Evolutionary conservation across 371 early-diverging fungal species (phyloP), one percentile per base, ranked within the genome.

Genomic region (Umbelopsis sp.): DNA sequence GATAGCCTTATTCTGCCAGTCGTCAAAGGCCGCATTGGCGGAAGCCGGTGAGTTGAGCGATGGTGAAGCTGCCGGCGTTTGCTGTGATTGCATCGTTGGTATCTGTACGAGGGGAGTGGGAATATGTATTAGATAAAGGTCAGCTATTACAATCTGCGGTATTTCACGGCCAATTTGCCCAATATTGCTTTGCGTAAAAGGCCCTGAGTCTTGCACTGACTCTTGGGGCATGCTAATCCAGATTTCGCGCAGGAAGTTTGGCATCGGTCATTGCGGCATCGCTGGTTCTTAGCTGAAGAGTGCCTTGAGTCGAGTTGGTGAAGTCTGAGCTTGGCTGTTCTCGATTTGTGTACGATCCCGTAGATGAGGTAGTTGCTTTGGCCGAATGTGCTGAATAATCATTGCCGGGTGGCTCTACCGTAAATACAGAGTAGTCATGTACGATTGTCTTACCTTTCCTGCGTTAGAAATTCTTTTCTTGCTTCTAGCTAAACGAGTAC

Each of bases 1-100:
- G 18, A 94, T 75, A 0, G 92, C 93, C 51, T 90, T 89, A 70
- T 93, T 90, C 72, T 93, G 93, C 97, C 97, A 96, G 44, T 93
- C 91, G 22, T 90, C 92, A 70, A 93, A 87, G 12, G 41, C n/a
- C 87, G 78, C 71, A 88, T 85, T 25, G 80, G 80, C 8, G 90
- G 75, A 46, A 25, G 72, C 44, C 6, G 73, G 64, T 52, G 62
- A 25, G 29, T 57, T 9, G 57, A 44, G 41, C 41, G 41, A 7
- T 41, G 41, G 7, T 10, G 38, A 38, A 38, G 38, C 44, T 16
- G 20, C 68, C 69, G 48, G 32, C 24, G 20, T 25, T 12, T 37
- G 25, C 25, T 57, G 25, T 29, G 66, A 32, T 65, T 32, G 45
- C 18, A 35, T 6, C 11, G 50, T 9, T 44, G 44, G 29, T 32